These are phyloP conservation scores for Holtermannia corniformis DNA, from an alignment of 768 basidiomycete genomes.

Conservation along the genomic window DNA sequence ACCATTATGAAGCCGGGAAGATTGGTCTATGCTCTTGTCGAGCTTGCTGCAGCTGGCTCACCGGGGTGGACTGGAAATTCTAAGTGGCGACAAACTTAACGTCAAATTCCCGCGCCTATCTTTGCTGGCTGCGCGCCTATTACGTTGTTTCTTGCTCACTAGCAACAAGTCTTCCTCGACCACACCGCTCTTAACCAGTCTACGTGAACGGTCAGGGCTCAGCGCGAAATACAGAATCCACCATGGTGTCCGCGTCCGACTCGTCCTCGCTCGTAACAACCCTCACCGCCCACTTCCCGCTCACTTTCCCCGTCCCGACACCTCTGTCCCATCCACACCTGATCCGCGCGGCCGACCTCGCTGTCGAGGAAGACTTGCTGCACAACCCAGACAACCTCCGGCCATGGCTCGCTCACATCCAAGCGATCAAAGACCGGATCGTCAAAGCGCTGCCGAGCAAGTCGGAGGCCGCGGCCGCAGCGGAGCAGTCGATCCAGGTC, in stretches of 20 bases:
- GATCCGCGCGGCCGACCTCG: slow-evolving; percentile 62
- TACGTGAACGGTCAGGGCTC: no score
- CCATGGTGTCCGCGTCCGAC: slow-evolving; percentile 2
- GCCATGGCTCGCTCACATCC: slow-evolving; percentile 85
- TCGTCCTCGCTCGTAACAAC: slow-evolving; percentile 19
- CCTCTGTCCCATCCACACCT: slow-evolving; percentile 69
- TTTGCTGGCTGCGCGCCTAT: no score
- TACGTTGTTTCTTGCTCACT: not conserved
- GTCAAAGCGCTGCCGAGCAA: slow-evolving; percentile 34
- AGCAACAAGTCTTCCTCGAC: not conserved
- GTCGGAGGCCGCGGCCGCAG: slow-evolving; percentile 20
- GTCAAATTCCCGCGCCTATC: no score
- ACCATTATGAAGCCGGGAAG: no score
- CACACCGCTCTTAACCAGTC: no score
- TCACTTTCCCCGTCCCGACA: slow-evolving; percentile 74
- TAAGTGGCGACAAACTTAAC: no score
- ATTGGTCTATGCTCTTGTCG: no score
- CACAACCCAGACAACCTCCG: slow-evolving; percentile 84
- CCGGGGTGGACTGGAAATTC: no score
- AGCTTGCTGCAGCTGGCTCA: no score
- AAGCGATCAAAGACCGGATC: slow-evolving; percentile 60
- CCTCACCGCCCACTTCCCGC: slow-evolving; percentile 58
- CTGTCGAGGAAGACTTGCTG: slow-evolving; percentile 86
- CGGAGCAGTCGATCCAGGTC: slow-evolving; percentile 44
- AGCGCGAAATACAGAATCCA: slow-evolving; percentile 1